Percentiles rank a stretch among this genome's conserved stretches.
These are phyloP conservation scores for Collybiopsis luxurians DNA, from an alignment of 768 basidiomycete genomes.

Conservation along the genomic window DNA sequence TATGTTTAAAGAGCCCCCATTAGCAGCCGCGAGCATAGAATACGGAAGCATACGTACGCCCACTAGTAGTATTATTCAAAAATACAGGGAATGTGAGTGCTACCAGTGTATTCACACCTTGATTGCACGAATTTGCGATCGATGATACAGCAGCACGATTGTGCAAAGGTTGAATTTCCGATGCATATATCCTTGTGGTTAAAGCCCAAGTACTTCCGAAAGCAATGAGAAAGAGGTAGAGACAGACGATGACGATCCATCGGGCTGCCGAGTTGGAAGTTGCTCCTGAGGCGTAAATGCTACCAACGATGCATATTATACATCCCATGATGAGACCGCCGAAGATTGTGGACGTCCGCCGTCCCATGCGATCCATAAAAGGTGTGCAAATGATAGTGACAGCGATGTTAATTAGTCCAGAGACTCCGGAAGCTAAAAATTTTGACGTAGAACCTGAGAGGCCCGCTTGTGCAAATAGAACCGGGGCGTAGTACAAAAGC, in stretches of 20 bases:
- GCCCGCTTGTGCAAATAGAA: not conserved
- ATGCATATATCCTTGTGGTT: not conserved
- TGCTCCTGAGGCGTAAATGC: not conserved
- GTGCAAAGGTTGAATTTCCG: constrained; percentile 1
- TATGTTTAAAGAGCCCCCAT: not conserved
- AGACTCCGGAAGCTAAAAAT: not conserved
- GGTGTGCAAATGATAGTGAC: not conserved
- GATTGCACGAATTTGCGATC: constrained; percentile 3
- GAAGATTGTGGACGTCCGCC: not conserved
- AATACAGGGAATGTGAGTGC: not conserved
- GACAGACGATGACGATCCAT: not conserved
- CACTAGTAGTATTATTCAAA: not conserved
- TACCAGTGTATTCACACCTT: not conserved
- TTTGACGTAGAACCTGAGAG: not conserved
- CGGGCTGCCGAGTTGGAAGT: not conserved
- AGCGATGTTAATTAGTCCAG: not conserved
- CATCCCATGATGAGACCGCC: not conserved
- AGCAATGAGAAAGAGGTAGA: not conserved
- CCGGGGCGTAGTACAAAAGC: not conserved
- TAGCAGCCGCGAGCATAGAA: not conserved
- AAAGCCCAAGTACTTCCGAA: not conserved
- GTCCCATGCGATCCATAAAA: not conserved
- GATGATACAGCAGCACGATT: not conserved
- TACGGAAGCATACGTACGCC: not conserved
- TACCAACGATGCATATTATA: not conserved